Base-by-base conservation (phyloP, 148 eudicot species). In the Pouteria glomerata region DNA sequence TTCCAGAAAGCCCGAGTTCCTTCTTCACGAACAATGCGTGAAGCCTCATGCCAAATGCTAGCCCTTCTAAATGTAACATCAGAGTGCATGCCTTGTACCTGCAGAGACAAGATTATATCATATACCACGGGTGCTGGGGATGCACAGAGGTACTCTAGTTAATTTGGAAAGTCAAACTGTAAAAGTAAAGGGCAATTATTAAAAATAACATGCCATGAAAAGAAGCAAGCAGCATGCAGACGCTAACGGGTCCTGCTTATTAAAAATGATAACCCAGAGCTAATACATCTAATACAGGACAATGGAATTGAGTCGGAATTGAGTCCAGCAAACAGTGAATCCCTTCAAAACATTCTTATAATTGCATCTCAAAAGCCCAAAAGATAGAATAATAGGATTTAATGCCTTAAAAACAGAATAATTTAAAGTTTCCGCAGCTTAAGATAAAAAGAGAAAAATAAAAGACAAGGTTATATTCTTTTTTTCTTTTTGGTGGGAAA, bases 1-100 rank as follows among this genome's bases (percentile, higher is more conserved):
- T 91, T 95, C 98, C 98, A 95, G 77, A 95, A 95, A 55, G 98
- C 98, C 59, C 88, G 73, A 57, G 84, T 57, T 72, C 98, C 97
- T 85, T 95, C 98, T 81, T 95, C 98, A 35, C 80, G 80, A 57
- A 88, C 65, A 65, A 95, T 78, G 24, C 97, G 96, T 30, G 86
- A 77, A 41, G 96, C 96, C 81, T 95, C 98, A 35, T 70, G 83
- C 88, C 85, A 89, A 57, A 95, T 86, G 80, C 88, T 80, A 62
- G 93, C 88, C 70, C 88, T 95, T 77, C 85, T 87, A 79, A 94
- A 70, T 6, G 81, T 51, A 27, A 82, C 88, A 77, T 95, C 89
- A 52, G 96, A 79, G 75, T 88, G 93, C 98, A 95, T 91, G 47
- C 98, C 98, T 85, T 95, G 98, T 33, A 95, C 82, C 97, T 95